Percentiles rank a stretch among this genome's conserved stretches.
Conservation (phyloP, 768 basidiomycete genomes). For the Suillus spraguei region DNA sequence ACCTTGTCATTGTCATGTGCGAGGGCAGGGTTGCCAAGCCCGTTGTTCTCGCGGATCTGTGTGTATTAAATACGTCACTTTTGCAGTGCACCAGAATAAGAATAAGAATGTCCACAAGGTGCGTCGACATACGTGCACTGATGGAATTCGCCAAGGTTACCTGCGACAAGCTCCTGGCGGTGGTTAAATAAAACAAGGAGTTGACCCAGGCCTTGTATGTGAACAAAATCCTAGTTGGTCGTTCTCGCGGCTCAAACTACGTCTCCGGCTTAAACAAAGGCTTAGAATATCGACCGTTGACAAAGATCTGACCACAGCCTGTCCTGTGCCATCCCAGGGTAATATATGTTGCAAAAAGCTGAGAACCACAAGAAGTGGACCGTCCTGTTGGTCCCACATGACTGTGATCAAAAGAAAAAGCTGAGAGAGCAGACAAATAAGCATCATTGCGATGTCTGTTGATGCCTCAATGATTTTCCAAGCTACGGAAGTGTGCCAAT, state of each 20-base stretch:
- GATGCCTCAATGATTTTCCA: too few relatives aligned
- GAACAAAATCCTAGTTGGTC: constrained; percentile 60
- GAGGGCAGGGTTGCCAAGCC: constrained; percentile 64
- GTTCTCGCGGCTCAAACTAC: constrained; percentile 75
- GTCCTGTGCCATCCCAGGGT: constrained; percentile 35
- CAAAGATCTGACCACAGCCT: constrained; percentile 23
- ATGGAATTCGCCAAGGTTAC: constrained; percentile 58
- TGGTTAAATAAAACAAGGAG: constrained; percentile 43
- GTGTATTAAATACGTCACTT: too few relatives aligned
- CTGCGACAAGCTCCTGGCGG: constrained; percentile 74
- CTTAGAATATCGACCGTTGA: constrained; percentile 3
- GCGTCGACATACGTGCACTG: constrained; percentile 44
- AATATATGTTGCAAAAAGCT: constrained; percentile 55
- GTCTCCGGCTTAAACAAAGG: not conserved
- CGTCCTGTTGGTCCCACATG: constrained; percentile 63
- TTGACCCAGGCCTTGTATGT: constrained; percentile 63
- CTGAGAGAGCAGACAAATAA: constrained; percentile 33
- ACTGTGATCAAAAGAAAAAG: constrained; percentile 59
- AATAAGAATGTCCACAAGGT: not conserved
- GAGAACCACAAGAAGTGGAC: constrained; percentile 55
- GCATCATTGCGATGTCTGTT: too few relatives aligned
- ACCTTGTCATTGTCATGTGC: constrained; percentile 56
- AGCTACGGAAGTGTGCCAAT: too few relatives aligned
- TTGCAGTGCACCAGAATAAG: too few relatives aligned
- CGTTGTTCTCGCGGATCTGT: too few relatives aligned